These are phyloP conservation scores for Lachancea lanzarotensis DNA, from an alignment of 805 yeast species.

Conservation along the genomic window DNA sequence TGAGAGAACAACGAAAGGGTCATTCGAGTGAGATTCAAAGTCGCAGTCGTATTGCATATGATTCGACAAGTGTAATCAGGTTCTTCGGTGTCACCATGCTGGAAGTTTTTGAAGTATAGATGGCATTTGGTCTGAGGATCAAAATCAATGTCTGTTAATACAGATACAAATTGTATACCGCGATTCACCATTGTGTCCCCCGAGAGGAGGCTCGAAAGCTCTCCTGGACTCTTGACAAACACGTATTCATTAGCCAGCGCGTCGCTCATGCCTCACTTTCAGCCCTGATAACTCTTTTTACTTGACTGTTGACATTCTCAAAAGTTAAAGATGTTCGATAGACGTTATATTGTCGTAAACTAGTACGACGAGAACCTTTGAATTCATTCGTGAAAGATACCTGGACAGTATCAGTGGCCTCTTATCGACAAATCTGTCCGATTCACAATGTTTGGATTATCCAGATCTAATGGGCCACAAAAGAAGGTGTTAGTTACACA, in stretches of 20 bases:
- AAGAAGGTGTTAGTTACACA: constrained; percentile 14
- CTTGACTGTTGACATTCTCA: not conserved
- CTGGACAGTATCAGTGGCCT: no score
- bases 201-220: constrained; percentile 1
- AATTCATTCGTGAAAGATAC: no score
- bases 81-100: constrained; percentile 6
- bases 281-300: not conserved
- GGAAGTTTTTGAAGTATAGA: constrained; percentile 17
- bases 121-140: constrained; percentile 10
- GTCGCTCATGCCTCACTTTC: no score
- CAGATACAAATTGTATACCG: constrained; percentile 17
- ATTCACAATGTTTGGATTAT: not conserved
- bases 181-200: not conserved
- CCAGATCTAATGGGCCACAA: not conserved
- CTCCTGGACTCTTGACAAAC: constrained; percentile 1
- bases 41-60: constrained; percentile 10
- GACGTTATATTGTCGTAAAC: not conserved
- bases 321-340: not conserved
- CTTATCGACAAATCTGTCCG: no score
- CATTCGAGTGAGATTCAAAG: constrained; percentile 17
- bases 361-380: no score
- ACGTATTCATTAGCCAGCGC: not conserved
- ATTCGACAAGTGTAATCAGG: constrained; percentile 15
- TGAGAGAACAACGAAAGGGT: constrained; percentile 18
- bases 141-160: constrained; percentile 16